Conservation (phyloP, 345 rosid genomes). For the Excoecaria cochinchinensis region DNA sequence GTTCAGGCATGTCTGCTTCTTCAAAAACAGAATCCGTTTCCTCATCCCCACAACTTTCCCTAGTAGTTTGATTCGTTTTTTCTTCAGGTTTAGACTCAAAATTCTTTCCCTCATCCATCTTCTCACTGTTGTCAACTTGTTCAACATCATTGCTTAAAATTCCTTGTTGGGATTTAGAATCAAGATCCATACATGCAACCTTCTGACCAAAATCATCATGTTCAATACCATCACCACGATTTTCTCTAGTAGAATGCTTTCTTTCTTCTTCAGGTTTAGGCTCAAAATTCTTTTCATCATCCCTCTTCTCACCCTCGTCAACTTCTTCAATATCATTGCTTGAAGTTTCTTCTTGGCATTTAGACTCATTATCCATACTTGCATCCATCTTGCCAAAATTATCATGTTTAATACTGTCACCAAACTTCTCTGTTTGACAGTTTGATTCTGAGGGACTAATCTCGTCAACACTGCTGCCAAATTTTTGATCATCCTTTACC, state of each 20-base stretch:
- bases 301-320: slow-evolving; percentile 17
- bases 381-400: slow-evolving; percentile 14
- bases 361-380: slow-evolving; percentile 9
- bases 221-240: not conserved
- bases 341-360: slow-evolving; percentile 11
- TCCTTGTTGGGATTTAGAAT: slow-evolving; percentile 19
- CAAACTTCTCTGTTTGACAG: no score
- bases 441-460: no score
- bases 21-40: slow-evolving; percentile 45
- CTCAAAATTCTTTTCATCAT: slow-evolving; percentile 23
- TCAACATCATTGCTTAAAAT: slow-evolving; percentile 22
- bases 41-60: slow-evolving; percentile 33
- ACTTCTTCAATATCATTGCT: slow-evolving; percentile 21
- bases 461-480: no score
- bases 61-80: slow-evolving; percentile 24
- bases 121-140: slow-evolving; percentile 16
- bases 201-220: slow-evolving; percentile 17
- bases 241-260: slow-evolving; percentile 31
- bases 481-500: no score
- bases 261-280: slow-evolving; percentile 28
- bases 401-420: not conserved
- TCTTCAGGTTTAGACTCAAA: slow-evolving; percentile 28
- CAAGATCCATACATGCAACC: slow-evolving; percentile 7
- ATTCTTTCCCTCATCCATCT: slow-evolving; percentile 20
- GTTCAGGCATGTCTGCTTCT: slow-evolving; percentile 51